Percentiles rank a stretch among this genome's conserved stretches.
These are phyloP conservation scores for Cyclaneusma minus DNA, from an alignment of 2,329 filamentous ascomycete genomes.

Conservation along the genomic window DNA sequence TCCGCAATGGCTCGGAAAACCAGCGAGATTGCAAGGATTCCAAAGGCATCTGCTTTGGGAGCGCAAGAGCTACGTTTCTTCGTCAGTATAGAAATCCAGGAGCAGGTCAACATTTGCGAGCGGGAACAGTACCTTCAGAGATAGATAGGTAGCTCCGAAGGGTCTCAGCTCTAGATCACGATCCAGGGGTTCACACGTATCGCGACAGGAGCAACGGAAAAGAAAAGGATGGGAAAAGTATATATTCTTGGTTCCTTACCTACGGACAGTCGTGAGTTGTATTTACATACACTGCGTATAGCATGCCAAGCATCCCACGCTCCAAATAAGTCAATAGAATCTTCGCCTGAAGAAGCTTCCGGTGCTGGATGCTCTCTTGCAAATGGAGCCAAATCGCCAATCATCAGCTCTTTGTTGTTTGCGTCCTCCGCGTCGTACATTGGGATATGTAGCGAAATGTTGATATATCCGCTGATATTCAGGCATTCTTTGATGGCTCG, in stretches of 20 bases:
- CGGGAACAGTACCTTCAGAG: constrained; percentile 15
- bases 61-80: constrained; percentile 29
- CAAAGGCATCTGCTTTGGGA: constrained; percentile 43
- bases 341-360: constrained; percentile 20
- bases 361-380: constrained; percentile 13
- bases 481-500: constrained; percentile 72
- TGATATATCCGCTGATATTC: constrained; percentile 57
- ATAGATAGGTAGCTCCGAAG: constrained; percentile 11
- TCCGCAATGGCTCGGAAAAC: constrained; percentile 54
- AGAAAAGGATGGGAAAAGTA: constrained; percentile 7
- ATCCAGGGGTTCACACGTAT: constrained; percentile 3
- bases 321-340: constrained; percentile 54
- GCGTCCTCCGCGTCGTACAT: constrained; percentile 60
- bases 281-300: constrained; percentile 73
- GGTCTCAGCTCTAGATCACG: constrained; percentile 8
- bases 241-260: constrained; percentile 43
- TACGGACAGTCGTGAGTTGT: constrained; percentile 65
- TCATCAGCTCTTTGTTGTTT: constrained; percentile 20
- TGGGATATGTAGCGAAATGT: constrained; percentile 66
- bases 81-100: background rate
- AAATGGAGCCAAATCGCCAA: constrained; percentile 15
- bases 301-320: constrained; percentile 92
- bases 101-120: too few species aligned
- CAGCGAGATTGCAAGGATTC: constrained; percentile 47
- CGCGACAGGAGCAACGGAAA: too few species aligned